Evolutionary conservation across 2,329 filamentous ascomycete species (phyloP).

Genomic region (Scleromitrula shiraiana): DNA sequence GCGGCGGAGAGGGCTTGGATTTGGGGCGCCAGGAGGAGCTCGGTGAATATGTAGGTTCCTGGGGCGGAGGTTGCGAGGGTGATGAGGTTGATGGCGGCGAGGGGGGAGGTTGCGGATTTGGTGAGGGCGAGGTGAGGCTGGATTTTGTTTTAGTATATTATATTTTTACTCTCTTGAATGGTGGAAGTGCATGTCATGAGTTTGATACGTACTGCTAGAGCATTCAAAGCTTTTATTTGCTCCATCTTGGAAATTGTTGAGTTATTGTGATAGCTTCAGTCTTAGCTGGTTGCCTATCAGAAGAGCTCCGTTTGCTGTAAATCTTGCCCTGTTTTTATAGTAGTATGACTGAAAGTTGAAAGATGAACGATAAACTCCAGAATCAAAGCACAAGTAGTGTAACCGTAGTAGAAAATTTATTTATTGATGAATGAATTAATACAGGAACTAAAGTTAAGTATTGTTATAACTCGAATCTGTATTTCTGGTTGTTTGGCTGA

Average conservation of each 20-base stretch:
- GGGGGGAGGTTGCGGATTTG: constrained; percentile 75
- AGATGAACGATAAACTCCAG: not conserved
- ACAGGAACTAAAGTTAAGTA: too few species aligned
- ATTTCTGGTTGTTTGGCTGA: too few species aligned
- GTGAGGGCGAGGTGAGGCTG: constrained; percentile 87
- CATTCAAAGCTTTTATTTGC: constrained; percentile 60
- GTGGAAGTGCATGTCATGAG: too few species aligned
- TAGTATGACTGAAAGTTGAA: too few species aligned
- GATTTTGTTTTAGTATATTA: constrained; percentile 27
- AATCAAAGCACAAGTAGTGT: not conserved
- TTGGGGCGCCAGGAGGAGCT: constrained; percentile 75
- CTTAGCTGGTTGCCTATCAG: constrained; percentile 2
- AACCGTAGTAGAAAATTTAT: too few species aligned
- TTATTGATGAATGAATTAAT: too few species aligned
- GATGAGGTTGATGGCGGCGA: constrained; percentile 79
- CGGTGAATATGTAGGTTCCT: constrained; percentile 87
- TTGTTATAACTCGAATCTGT: too few species aligned
- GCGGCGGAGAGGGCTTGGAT: constrained; percentile 60
- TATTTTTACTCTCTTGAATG: too few species aligned
- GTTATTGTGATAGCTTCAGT: not conserved
- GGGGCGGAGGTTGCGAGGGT: constrained; percentile 80
- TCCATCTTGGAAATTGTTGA: constrained; percentile 47
- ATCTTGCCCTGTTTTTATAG: not conserved
- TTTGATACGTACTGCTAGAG: constrained; percentile 46
- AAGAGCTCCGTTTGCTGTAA: not conserved